Evolutionary conservation across 2,329 filamentous ascomycete species (phyloP), one percentile per base, ranked within the genome.

Genomic region (Penicillium janthinellum): DNA sequence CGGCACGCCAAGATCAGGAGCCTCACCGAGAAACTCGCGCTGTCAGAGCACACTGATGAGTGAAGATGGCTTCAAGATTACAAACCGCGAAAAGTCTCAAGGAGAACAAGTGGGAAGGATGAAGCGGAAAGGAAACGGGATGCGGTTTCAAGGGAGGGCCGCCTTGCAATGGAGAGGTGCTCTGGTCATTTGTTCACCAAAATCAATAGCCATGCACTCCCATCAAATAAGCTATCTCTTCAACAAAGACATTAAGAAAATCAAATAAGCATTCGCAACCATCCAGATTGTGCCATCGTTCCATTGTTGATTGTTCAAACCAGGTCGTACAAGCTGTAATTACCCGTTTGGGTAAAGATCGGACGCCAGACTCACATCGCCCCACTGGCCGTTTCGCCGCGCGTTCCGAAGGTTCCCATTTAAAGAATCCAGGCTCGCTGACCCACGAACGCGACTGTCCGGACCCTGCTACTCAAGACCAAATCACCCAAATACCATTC

Each of bases 321-420:
- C 25, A 12, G n/a, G 22, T 42, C 20, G 22, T 42, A 31, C 10
- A 11, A 11, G 35, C 22, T 14, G 25, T n/a, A 15, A 41, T 20
- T 41, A 34, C 51, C 51, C 51, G 38, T 45, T 45, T 28, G 42
- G 52, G 52, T 37, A 55, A 45, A 37, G 39, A 55, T 44, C 52
- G 10, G 51, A 34, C 44, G 17, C 41, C 31, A 8, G 15, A n/a
- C 17, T 25, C 20, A 11, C 17, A 11, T 39, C 22, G 38, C 51
- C 20, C 25, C 51, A 37, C 51, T 31, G 37, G 8, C 28, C 12
- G 12, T 35, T 35, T 55, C 25, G 52, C 52, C 52, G 52, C 41
- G 52, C 39, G 39, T 45, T 55, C 52, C 52, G 52, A 44, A 47
- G 39, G 41, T 41, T 47, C 39, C 20, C 28, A 47, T 25, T 35